Base-by-base conservation (phyloP, 768 basidiomycete genomes). In the Lactifluus pinguis region DNA sequence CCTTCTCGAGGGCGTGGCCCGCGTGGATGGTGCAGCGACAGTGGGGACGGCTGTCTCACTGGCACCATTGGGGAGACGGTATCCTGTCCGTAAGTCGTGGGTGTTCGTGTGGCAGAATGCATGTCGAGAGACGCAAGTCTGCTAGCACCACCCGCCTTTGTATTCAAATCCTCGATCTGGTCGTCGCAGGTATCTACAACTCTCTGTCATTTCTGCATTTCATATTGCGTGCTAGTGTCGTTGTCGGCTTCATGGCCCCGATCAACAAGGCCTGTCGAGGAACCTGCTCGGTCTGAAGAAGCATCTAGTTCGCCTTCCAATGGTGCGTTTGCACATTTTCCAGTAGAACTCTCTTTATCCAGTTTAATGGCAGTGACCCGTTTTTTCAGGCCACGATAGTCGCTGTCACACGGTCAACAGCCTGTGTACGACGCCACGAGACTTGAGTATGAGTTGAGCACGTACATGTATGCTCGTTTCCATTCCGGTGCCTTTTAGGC, bases 401-500 rank as follows among this genome's bases (percentile, higher is more conserved):
- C 65, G 15, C 65, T 66, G 36, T 51, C 47, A 59, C 57, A 45
- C 52, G 57, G 58, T 38, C 45, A 44, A 7, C 3, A 50, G n/a
- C n/a, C n/a, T n/a, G n/a, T n/a, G n/a, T n/a, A 54, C 6, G 8
- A 17, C 6, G 30, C 34, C 7, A 34, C 55, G 52, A 41, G 51
- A 17, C 17, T 52, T 38, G 13, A 42, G 10, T 1, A 9, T 17
- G 34, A 38, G 6, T 3, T 4, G 39, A n/a, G 21, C 14, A 47
- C 65, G 30, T 50, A 66, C 65, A 66, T 56, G 44, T 66, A 66
- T 58, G 65, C 65, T 8, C 63, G 60, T 41, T 66, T 66, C 65
- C 65, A 66, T 49, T 66, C 65, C 4, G 65, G 60, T 13, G 63
- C 55, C 65, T 66, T 50, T n/a, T 6, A 30, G 7, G 30, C 7